These are phyloP conservation scores for Aspergillus japonicus DNA, from an alignment of 2,329 filamentous ascomycete species.

Conservation along the genomic window DNA sequence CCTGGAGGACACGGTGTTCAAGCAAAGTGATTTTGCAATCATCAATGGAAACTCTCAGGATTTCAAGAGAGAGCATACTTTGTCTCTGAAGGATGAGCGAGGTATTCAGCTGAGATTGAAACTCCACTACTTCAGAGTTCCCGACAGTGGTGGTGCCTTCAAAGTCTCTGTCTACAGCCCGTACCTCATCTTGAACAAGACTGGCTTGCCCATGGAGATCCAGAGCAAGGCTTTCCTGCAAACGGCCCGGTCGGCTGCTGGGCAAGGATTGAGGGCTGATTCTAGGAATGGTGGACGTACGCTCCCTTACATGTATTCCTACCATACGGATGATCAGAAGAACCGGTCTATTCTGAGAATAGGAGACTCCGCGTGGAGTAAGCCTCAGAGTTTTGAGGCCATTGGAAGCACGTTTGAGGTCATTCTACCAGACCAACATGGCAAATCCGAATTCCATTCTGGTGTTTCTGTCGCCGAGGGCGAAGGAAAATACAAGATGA, in stretches of 20 bases:
- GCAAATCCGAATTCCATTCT: conserved; percentile 79
- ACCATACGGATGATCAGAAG: conserved; percentile 79
- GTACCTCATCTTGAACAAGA: conserved; percentile 94
- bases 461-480: conserved; percentile 87
- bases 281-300: conserved; percentile 58
- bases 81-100: conserved; percentile 81
- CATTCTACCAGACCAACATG: conserved; percentile 70
- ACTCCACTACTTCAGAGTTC: conserved; percentile 86
- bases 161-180: conserved; percentile 93
- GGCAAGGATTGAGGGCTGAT: conserved; percentile 65
- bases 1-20: conserved; percentile 94
- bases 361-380: conserved; percentile 91
- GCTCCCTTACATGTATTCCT: conserved; percentile 94
- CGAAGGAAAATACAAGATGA: conserved; percentile 96
- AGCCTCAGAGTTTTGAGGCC: conserved; percentile 95
- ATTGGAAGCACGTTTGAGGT: conserved; percentile 92
- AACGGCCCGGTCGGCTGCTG: conserved; percentile 76
- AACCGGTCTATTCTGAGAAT: conserved; percentile 88
- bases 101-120: conserved; percentile 76
- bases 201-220: conserved; percentile 82
- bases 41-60: conserved; percentile 89
- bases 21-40: conserved; percentile 92
- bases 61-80: conserved; percentile 75
- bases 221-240: conserved; percentile 88
- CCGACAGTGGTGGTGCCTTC: conserved; percentile 92